Base-by-base conservation (phyloP, 176 grass and related monocot species). In the Musa itinerans region DNA sequence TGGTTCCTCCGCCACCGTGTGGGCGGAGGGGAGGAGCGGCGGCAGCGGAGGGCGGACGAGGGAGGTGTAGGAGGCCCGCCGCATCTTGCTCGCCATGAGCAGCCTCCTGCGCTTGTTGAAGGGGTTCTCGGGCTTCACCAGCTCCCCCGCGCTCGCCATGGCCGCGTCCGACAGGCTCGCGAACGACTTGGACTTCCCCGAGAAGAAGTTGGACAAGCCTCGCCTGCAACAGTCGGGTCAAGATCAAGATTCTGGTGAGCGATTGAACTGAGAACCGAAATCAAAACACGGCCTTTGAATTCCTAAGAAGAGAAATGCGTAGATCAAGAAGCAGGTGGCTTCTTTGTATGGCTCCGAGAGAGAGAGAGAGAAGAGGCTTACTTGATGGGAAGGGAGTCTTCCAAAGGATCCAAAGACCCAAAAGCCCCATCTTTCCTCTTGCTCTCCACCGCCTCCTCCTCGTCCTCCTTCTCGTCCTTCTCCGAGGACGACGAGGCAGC, bases 141-240 rank as follows among this genome's bases (percentile, higher is more conserved):
- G 78, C 81, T 91, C 90, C 20, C 65, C 82, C 10, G 83, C 82
- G 75, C 61, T 87, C 13, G 78, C 72, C 26, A 52, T 5, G 58
- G 63, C 63, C 21, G 82, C 88, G 50, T 91, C 89, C 74, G 84
- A 81, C 48, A 99, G 96, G 78, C 77, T 88, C 8, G 96, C 88
- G 79, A 99, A 99, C 52, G 96, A 99, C 59, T 90, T 86, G n/a
- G 96, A 95, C 81, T 89, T 95, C 75, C 96, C 96, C 69, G 91
- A 92, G 81, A 99, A 99, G 83, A 84, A 99, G 76, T 82, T 95
- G 50, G 96, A 99, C 26, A 99, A 81, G 8, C 96, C 96, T 72
- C 91, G 83, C 89, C 96, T 99, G 84, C 67, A 43, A 83, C 1
- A 1, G 59, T 58, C 1, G 29, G 63, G 23, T 17, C 14, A 71